Conservation (phyloP, 805 yeast species). For the Suhomyces pyralidae region DNA sequence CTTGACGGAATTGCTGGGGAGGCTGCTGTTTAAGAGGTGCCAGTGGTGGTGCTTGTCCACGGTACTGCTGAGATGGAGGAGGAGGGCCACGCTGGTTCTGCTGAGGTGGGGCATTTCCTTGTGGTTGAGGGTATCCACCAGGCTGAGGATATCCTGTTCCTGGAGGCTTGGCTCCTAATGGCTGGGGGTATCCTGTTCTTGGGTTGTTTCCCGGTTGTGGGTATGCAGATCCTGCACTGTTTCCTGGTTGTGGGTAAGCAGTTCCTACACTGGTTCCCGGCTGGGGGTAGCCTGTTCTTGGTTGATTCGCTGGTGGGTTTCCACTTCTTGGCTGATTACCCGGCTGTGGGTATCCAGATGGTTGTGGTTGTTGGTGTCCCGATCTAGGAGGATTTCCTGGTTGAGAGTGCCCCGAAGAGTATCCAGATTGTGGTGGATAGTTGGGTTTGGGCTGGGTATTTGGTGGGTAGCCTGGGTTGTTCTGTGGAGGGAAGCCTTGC, state of each 20-base stretch:
- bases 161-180: neutral
- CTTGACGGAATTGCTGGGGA: conserved; percentile 11
- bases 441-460: neutral
- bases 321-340: neutral
- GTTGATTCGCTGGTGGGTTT: neutral
- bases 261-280: neutral
- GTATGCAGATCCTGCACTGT: neutral
- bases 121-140: conserved; percentile 2
- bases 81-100: conserved; percentile 8
- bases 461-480: neutral
- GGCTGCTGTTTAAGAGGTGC: conserved; percentile 7
- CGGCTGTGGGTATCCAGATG: neutral
- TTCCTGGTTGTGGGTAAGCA: neutral
- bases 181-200: neutral
- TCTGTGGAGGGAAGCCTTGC: neutral
- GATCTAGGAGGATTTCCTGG: neutral
- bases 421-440: neutral
- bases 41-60: conserved; percentile 6
- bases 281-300: neutral
- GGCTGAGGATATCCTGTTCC: neutral
- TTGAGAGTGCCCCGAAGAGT: neutral
- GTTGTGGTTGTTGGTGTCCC: neutral
- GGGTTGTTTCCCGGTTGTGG: neutral
- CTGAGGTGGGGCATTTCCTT: conserved; percentile 2
- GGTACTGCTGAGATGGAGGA: conserved; percentile 9